Percentiles rank a stretch among this genome's conserved stretches.
These are phyloP conservation scores for Verticillium longisporum DNA, from an alignment of 2,329 filamentous ascomycete species.

Conservation along the genomic window DNA sequence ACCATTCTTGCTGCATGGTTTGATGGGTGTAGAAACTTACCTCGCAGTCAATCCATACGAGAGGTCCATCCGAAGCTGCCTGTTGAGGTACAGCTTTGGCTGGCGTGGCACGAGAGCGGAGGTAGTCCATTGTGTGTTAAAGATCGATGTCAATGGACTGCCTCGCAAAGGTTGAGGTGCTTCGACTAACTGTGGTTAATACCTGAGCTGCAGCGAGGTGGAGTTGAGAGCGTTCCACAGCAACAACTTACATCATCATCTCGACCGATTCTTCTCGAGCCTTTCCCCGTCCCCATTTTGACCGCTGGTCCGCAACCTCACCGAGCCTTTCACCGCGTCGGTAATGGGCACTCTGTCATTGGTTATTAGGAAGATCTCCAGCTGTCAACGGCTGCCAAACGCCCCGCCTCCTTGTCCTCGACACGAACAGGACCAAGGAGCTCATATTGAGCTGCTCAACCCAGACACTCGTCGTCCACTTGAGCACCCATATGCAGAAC, in stretches of 20 bases:
- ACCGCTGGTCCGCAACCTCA: neutral
- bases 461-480: neutral
- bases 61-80: conserved; percentile 39
- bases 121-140: conserved; percentile 6
- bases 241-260: neutral
- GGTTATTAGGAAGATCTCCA: too few species aligned
- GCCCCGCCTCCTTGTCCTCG: too few species aligned
- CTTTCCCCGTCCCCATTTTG: neutral
- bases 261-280: neutral
- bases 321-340: neutral
- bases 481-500: neutral
- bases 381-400: too few species aligned
- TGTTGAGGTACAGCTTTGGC: conserved; percentile 2
- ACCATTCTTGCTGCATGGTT: neutral
- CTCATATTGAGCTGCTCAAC: neutral
- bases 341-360: too few species aligned
- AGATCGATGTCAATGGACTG: neutral
- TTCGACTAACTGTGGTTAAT: neutral
- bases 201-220: neutral
- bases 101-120: conserved; percentile 1
- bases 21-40: conserved; percentile 21
- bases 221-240: neutral
- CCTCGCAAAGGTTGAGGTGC: neutral
- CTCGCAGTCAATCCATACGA: conserved; percentile 80
- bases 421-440: too few species aligned